These are phyloP conservation scores for Hypocrella siamensis DNA, from an alignment of 2,329 filamentous ascomycete species.

Conservation along the genomic window DNA sequence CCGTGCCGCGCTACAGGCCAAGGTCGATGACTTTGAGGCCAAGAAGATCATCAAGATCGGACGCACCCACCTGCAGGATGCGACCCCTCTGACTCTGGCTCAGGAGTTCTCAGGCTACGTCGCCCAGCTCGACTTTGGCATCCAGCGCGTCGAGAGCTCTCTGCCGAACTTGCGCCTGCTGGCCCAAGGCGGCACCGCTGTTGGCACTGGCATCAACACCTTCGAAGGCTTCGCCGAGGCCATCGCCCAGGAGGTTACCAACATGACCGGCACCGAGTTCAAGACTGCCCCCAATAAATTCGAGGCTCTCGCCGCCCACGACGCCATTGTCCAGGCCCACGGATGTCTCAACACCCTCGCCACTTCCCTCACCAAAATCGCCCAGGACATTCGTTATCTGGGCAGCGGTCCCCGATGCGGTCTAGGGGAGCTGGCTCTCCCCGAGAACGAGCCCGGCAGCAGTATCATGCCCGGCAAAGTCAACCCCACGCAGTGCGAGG, in stretches of 20 bases:
- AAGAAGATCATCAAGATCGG: conserved; percentile 97
- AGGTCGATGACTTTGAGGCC: conserved; percentile 72
- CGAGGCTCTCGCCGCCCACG: conserved; percentile 88
- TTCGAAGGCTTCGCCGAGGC: conserved; percentile 91
- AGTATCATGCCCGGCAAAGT: conserved; percentile 99
- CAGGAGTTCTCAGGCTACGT: conserved; percentile 98
- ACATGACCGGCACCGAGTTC: conserved; percentile 87
- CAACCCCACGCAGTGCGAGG: conserved; percentile 97
- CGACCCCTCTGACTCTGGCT: conserved; percentile 83
- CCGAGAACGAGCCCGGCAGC: conserved; percentile 94
- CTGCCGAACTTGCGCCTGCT: conserved; percentile 76
- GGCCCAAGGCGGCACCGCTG: conserved; percentile 90
- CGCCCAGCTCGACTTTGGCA: conserved; percentile 79
- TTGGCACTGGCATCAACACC: conserved; percentile 95
- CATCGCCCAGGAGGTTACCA: conserved; percentile 78
- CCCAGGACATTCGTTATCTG: conserved; percentile 93
- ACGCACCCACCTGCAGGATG: conserved; percentile 92
- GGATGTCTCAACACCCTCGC: conserved; percentile 90
- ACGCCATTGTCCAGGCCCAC: conserved; percentile 87
- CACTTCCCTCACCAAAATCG: conserved; percentile 88
- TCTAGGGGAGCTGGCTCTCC: conserved; percentile 80
- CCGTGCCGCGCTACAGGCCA: conserved; percentile 69
- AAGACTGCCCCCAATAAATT: conserved; percentile 98
- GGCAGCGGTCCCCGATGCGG: conserved; percentile 92
- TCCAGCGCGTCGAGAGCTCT: conserved; percentile 69